Evolutionary conservation across 225 moss, liverwort and hornwort species (phyloP), one percentile per base, ranked within the genome.

Genomic region (Neckera pumila): DNA sequence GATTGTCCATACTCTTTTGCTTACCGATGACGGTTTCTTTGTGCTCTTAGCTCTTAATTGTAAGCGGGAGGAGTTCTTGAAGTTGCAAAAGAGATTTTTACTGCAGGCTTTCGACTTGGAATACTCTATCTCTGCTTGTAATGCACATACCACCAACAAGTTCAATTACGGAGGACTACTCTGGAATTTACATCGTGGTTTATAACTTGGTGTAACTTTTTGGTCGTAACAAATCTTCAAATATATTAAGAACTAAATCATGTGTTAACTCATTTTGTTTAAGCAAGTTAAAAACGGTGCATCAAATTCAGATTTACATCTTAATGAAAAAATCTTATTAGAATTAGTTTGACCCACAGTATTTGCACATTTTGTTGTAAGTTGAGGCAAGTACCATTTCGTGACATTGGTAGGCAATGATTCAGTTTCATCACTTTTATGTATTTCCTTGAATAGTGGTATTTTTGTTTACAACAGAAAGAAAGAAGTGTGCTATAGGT

Each of bases 401-500:
- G 33, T 78, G 78, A 60, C 60, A 47, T 66, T 80, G 62, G 27
- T 45, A 28, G 63, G 54, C 27, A 25, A 62, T 89, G 51, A 70
- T 36, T 49, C 7, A 61, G 66, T 51, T 89, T 75, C 45, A 21
- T 59, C 5, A 60, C 58, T 51, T 89, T 75, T n/a, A 21, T 59
- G 36, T 45, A 45, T 89, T 85, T 27, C 7, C 15, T 59, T 83
- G 71, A 28, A 84, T 22, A 63, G 19, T 70, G 63, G 43, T 38
- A 9, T 79, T 43, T 63, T 63, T 67, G 57, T 21, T 57, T 33
- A 14, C 66, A 67, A 78, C 92, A 95, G 94, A 85, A 95, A 95
- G 87, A 97, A 95, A 88, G 97, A 93, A 85, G 92, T 90, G n/a
- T 89, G 82, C 51, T 97, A 96, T 76, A 96, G 89, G 83, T 87